phyloP scores from a whole-genome alignment of 2,329 filamentous ascomycete genomes.

The Cladosporium halotolerans region DNA sequence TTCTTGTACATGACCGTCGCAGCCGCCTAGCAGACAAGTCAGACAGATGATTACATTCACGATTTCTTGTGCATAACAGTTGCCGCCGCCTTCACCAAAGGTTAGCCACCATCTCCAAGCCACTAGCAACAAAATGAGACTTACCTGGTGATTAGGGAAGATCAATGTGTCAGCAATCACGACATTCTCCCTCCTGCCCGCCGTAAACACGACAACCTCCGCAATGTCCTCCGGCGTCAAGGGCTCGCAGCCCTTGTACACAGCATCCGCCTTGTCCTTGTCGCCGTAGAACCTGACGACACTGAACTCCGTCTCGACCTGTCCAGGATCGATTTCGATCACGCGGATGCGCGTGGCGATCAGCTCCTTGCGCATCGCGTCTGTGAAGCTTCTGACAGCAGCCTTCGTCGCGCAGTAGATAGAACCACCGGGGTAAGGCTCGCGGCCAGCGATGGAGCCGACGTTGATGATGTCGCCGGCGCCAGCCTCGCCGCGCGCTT shows the following conservation, averaged over 20 bases:
- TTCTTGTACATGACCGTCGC: slow-evolving; percentile 18
- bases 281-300: slow-evolving; percentile 84
- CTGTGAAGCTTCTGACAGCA: slow-evolving; percentile 77
- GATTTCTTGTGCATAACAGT: slow-evolving; percentile 42
- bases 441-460: slow-evolving; percentile 83
- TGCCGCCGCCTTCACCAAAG: slow-evolving; percentile 32
- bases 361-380: slow-evolving; percentile 74
- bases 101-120: slow-evolving; percentile 15
- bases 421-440: slow-evolving; percentile 75
- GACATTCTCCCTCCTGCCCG: slow-evolving; percentile 79
- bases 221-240: slow-evolving; percentile 87
- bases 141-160: slow-evolving; percentile 84
- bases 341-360: slow-evolving; percentile 73
- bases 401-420: slow-evolving; percentile 95
- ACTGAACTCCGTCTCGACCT: slow-evolving; percentile 92
- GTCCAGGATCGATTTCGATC: slow-evolving; percentile 84
- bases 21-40: slow-evolving; percentile 15
- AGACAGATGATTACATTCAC: slow-evolving; percentile 3
- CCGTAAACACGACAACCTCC: slow-evolving; percentile 81
- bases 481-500: slow-evolving; percentile 61
- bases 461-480: slow-evolving; percentile 93
- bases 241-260: slow-evolving; percentile 79
- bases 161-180: slow-evolving; percentile 82
- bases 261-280: slow-evolving; percentile 80
- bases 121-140: slow-evolving; percentile 22